Conservation (phyloP, 345 rosid species). For the Isatis tinctoria region DNA sequence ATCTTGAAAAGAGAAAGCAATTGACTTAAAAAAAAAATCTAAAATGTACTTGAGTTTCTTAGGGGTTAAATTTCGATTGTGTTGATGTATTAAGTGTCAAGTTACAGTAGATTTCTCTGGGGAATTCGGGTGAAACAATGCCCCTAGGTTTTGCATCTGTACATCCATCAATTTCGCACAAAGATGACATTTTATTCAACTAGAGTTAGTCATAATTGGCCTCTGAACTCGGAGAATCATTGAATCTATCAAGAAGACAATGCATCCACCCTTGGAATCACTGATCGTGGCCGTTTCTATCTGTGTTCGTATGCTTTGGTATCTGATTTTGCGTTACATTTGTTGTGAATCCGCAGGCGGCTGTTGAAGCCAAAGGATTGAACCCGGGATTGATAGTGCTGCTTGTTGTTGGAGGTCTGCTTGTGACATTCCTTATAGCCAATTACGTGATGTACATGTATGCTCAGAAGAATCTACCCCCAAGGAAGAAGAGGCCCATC, state of each 20-base stretch:
- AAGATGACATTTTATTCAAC: not conserved
- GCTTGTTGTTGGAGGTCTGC: conserved; percentile 52
- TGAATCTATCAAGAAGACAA: not conserved
- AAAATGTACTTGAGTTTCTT: not conserved
- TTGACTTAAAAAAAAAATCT: not conserved
- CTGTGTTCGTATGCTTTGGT: not conserved
- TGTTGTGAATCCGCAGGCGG: conserved; percentile 11
- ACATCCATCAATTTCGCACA: not conserved
- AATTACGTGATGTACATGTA: conserved; percentile 49
- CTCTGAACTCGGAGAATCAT: not conserved
- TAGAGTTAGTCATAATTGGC: not conserved
- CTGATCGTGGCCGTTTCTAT: not conserved
- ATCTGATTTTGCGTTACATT: not conserved
- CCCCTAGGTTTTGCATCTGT: too few species aligned
- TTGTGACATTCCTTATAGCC: conserved; percentile 54
- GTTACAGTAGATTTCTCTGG: too few species aligned
- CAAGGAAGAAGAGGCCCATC: conserved; percentile 64
- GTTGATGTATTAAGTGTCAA: too few species aligned
- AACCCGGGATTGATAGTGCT: conserved; percentile 69
- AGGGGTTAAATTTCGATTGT: not conserved
- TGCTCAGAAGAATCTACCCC: conserved; percentile 66
- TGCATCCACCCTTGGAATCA: not conserved
- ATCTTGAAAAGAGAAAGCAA: not conserved
- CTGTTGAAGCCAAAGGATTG: conserved; percentile 45
- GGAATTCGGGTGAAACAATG: too few species aligned